A percentile compares a stretch with the other conserved stretches of the same genome.
These are phyloP conservation scores for Zymoseptoria ardabiliae DNA, from an alignment of 2,329 filamentous ascomycete genomes.

Conservation along the genomic window DNA sequence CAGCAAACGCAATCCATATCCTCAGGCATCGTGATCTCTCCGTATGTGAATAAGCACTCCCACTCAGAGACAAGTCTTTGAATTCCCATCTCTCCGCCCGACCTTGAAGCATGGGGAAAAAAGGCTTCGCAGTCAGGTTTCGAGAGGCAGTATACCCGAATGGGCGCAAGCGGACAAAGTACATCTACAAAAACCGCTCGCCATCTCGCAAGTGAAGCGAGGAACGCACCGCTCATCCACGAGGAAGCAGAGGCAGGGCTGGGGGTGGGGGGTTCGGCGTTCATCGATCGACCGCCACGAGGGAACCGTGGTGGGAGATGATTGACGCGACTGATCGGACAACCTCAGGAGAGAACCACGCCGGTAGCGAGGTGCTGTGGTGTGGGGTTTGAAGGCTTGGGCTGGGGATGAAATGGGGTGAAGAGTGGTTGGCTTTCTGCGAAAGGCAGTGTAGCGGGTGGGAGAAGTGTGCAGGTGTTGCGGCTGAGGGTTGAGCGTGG, in stretches of 20 bases:
- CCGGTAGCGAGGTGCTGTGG: slow-evolving; percentile 47
- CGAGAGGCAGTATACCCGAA: slow-evolving; percentile 52
- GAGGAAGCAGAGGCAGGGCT: slow-evolving; percentile 17
- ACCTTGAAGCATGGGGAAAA: not conserved
- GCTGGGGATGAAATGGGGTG: slow-evolving; percentile 40
- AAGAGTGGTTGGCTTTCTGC: slow-evolving; percentile 37
- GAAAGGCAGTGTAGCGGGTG: slow-evolving; percentile 35
- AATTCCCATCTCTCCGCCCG: slow-evolving; percentile 60
- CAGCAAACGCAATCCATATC: slow-evolving; percentile 1
- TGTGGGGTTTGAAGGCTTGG: slow-evolving; percentile 31
- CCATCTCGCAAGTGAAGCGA: slow-evolving; percentile 32
- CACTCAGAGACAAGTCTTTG: slow-evolving; percentile 91
- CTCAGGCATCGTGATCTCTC: slow-evolving; percentile 44
- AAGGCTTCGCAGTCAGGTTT: slow-evolving; percentile 14
- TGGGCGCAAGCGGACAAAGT: slow-evolving; percentile 66
- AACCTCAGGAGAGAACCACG: slow-evolving; percentile 40
- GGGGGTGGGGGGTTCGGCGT: slow-evolving; percentile 43
- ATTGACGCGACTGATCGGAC: slow-evolving; percentile 61
- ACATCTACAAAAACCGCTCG: slow-evolving; percentile 90
- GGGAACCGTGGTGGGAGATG: slow-evolving; percentile 44
- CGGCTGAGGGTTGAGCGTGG: slow-evolving; percentile 22
- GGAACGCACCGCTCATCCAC: slow-evolving; percentile 10
- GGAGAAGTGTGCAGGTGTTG: slow-evolving; percentile 46
- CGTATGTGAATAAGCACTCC: slow-evolving; percentile 66
- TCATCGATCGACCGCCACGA: slow-evolving; percentile 48